Evolutionary conservation across 2,329 filamentous ascomycete genomes (phyloP), one percentile per base, ranked within the genome.

Genomic region (Fusarium kyushuense): DNA sequence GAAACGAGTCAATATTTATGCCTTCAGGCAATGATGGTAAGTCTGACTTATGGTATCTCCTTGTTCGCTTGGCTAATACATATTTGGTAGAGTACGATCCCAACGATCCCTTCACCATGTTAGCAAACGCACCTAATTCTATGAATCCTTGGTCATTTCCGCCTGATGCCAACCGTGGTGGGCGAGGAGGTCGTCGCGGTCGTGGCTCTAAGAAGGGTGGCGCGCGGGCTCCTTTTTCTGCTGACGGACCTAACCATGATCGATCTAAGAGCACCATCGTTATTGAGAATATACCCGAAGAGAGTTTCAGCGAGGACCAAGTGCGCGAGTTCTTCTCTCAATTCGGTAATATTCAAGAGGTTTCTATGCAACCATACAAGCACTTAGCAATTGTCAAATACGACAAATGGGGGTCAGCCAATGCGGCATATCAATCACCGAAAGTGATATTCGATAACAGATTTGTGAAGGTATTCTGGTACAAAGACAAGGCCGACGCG

Each of bases 381-480:
- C 84, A 86, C 41, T 78, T 93, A 17, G 92, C 92, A 2, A 81
- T 92, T 30, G 84, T 96, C 66, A 91, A 89, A 69, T 96, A 85
- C 71, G 85, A 88, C 51, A 84, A 83, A 41, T 91, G 90, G 84
- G 84, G 84, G 9, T 80, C 87, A 16, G 92, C 92, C 16, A 87
- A 89, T 61, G 85, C 86, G 17, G 92, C 92, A 3, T 93, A 92
- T 76, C 85, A 86, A 46, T 94, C 90, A 11, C 92, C 92, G 0
- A 93, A 93, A 74, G 90, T 89, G 46, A 90, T 96, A 43, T 96
- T 95, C 74, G 91, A 94, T 72, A 96, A 95, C 71, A 85, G 92
- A 13, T 96, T 96, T 71, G 92, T 96, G 48, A 94, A 93, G 72
- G 90, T 95, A 0, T 94, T 90, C 72, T 95, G 92, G 92, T 85